Percentiles rank a stretch among this genome's conserved stretches.
phyloP scores from a whole-genome alignment of 2,329 filamentous ascomycete species.

The Exophiala spinifera region DNA sequence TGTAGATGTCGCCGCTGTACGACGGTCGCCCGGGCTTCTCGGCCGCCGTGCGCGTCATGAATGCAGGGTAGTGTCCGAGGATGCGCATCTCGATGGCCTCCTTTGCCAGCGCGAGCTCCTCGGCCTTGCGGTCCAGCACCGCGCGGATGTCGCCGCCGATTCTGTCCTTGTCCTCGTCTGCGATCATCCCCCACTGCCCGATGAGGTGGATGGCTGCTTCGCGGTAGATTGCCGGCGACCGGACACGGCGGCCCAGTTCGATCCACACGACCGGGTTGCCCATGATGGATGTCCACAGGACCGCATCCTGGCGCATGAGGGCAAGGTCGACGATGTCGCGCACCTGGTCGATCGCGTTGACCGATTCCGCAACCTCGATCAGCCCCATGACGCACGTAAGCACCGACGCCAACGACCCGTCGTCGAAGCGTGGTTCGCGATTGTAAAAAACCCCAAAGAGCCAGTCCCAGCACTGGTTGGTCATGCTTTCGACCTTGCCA shows the following conservation, averaged over 20 bases:
- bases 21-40: constrained; percentile 40
- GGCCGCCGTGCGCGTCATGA: constrained; percentile 37
- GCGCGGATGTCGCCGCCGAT: constrained; percentile 26
- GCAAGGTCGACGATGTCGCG: constrained; percentile 47
- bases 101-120: constrained; percentile 30
- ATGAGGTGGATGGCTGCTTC: constrained; percentile 35
- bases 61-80: constrained; percentile 33
- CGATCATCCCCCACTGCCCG: constrained; percentile 32
- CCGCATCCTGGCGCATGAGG: constrained; percentile 47
- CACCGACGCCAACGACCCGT: constrained; percentile 38
- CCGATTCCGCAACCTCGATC: constrained; percentile 46
- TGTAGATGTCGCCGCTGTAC: constrained; percentile 49
- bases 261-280: constrained; percentile 46
- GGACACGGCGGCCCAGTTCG: constrained; percentile 45
- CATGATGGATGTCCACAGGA: constrained; percentile 46
- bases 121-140: constrained; percentile 30
- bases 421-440: constrained; percentile 40
- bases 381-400: constrained; percentile 43
- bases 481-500: constrained; percentile 28
- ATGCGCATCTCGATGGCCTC: constrained; percentile 32
- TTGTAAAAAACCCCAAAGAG: constrained; percentile 50
- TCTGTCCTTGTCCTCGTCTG: constrained; percentile 19
- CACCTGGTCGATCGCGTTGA: constrained; percentile 44
- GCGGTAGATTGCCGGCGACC: constrained; percentile 41
- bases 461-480: constrained; percentile 39